Percentiles rank a stretch among this genome's conserved stretches.
These are phyloP conservation scores for Narthecium ossifragum DNA, from an alignment of 106 monocot genomes.

Conservation along the genomic window DNA sequence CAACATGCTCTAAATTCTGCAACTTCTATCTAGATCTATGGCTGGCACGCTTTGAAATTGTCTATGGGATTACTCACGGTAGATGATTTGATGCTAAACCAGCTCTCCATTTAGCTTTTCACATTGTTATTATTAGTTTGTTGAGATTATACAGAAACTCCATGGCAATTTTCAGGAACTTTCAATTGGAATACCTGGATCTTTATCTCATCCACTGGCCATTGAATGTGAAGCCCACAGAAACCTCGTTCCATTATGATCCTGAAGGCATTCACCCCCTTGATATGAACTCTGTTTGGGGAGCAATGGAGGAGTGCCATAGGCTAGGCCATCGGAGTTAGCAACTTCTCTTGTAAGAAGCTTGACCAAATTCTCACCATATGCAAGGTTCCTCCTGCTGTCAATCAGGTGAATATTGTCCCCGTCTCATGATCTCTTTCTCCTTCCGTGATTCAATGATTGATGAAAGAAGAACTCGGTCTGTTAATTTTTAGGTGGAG, in stretches of 20 bases:
- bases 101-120: too few relatives aligned
- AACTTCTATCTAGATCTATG: too few relatives aligned
- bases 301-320: conserved; percentile 23
- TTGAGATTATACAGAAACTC: too few relatives aligned
- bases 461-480: too few relatives aligned
- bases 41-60: too few relatives aligned
- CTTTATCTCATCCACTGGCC: conserved; percentile 63
- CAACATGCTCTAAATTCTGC: too few relatives aligned
- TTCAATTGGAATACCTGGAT: conserved; percentile 44
- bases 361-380: conserved; percentile 1
- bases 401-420: conserved; percentile 24
- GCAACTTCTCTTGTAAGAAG: conserved; percentile 34
- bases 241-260: not conserved
- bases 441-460: too few relatives aligned
- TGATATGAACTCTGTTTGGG: conserved; percentile 13
- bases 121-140: too few relatives aligned
- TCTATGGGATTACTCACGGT: too few relatives aligned
- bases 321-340: conserved; percentile 29
- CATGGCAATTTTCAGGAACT: conserved; percentile 18
- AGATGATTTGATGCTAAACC: too few relatives aligned
- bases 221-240: conserved; percentile 16
- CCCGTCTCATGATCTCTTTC: too few relatives aligned
- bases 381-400: conserved; percentile 19
- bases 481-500: conserved; percentile 33
- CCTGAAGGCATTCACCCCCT: conserved; percentile 9